Base-by-base conservation (phyloP, 164 flowering plant genomes). In the Berberis vulgaris region DNA sequence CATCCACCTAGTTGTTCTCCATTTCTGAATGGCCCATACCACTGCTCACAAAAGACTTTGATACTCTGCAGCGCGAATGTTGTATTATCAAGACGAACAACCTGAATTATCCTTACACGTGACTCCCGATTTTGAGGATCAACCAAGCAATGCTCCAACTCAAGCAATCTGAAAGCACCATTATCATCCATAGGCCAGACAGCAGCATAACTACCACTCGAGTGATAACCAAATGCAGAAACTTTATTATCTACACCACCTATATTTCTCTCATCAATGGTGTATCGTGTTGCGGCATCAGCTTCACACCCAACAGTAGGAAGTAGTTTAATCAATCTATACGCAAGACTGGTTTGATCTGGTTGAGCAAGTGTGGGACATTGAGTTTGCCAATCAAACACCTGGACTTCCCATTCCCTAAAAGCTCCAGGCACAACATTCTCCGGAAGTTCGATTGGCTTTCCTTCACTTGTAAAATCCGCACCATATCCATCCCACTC, bases 251-350 rank as follows among this genome's bases (percentile, higher is more conserved):
- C 61, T n/a, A 12, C 49, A 6, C 83, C 83, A 9, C 82, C 84
- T 42, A 86, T 53, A 57, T 62, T 74, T 75, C 85, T 90, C 75
- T 83, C 87, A 65, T 87, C 81, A 10, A 81, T 60, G 69, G 68
- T 77, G 65, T 86, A 69, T 9, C 76, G 78, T 1, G 96, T 94
- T 11, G 97, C 96, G 12, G 99, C 99, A 78, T 94, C 99, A n/a
- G 97, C 99, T 77, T 94, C 99, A 69, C 99, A 94, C 13, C 97
- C 99, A 42, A 94, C 97, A 2, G 99, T 94, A 1, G 99, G 97
- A 50, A 94, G 86, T 50, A 94, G 72, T 76, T 83, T 81, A 40
- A 91, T 84, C 63, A 79, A 50, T 71, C 84, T 94, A 81, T 89
- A 94, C 6, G 65, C 2, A 74, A 89, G 71, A 58, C 49, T 3